A percentile compares a stretch with the other conserved stretches of the same genome.
Conservation (phyloP, 2,329 filamentous ascomycete genomes). For the Xylaria sp. region DNA sequence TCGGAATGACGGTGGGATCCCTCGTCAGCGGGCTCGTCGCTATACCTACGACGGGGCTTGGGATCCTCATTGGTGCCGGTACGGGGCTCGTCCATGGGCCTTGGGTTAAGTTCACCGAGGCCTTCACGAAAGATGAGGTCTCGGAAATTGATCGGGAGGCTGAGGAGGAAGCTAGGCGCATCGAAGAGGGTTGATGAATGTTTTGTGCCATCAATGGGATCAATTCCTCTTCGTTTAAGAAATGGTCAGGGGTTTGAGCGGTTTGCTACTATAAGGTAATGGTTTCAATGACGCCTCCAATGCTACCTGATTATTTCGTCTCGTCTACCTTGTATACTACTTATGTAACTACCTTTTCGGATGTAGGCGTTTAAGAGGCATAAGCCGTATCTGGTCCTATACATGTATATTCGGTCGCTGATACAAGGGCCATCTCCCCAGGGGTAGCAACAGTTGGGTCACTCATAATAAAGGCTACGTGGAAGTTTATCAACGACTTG, state of each 20-base stretch:
- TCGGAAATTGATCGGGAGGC: constrained; percentile 47
- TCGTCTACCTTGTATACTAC: not conserved
- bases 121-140: constrained; percentile 47
- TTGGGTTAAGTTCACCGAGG: constrained; percentile 50
- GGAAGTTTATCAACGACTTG: not conserved
- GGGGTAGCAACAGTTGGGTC: not conserved
- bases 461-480: not conserved
- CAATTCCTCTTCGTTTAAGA: not conserved
- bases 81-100: constrained; percentile 50
- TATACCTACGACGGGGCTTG: constrained; percentile 49
- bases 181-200: constrained; percentile 33
- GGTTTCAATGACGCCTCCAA: not conserved
- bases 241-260: not conserved
- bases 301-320: not conserved
- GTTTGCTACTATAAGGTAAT: not conserved
- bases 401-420: not conserved
- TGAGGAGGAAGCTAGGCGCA: constrained; percentile 44
- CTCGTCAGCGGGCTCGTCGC: constrained; percentile 49
- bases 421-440: not conserved
- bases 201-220: too few relatives aligned
- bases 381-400: not conserved
- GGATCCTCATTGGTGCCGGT: constrained; percentile 49
- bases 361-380: not conserved
- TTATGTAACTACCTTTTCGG: not conserved
- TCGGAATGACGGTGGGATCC: constrained; percentile 48